phyloP scores from a whole-genome alignment of 2,329 filamentous ascomycete genomes.

The Colletotrichum siamense region DNA sequence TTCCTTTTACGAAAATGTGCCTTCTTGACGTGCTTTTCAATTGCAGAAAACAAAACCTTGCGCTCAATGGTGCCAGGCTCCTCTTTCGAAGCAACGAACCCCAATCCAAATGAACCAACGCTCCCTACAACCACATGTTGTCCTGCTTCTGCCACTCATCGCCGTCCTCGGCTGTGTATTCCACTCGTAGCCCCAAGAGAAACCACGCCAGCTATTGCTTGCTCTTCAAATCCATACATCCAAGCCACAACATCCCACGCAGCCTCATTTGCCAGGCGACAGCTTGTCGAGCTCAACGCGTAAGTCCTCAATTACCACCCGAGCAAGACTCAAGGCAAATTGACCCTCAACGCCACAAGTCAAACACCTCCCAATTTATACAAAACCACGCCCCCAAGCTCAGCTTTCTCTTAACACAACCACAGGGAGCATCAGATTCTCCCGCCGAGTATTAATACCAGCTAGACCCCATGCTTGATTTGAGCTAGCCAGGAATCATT shows the following conservation, averaged over 20 bases:
- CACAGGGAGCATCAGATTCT: too few species aligned
- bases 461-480: too few species aligned
- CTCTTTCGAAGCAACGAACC: neutral
- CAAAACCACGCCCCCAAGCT: too few species aligned
- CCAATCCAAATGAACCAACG: rapidly evolving
- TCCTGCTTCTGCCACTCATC: rapidly evolving
- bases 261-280: neutral
- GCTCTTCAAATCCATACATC: rapidly evolving
- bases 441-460: too few species aligned
- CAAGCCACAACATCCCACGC: neutral
- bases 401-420: too few species aligned
- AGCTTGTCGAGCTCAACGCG: neutral
- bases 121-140: neutral
- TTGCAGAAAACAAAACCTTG: too few species aligned
- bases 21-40: too few species aligned
- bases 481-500: too few species aligned
- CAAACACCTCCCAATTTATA: neutral
- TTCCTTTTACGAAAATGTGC: too few species aligned
- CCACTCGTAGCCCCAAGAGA: too few species aligned
- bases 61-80: neutral
- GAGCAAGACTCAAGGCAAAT: too few species aligned
- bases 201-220: rapidly evolving
- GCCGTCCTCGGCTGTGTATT: rapidly evolving
- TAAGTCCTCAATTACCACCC: neutral
- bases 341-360: too few species aligned